A percentile compares a stretch with the other conserved stretches of the same genome.
Conservation (phyloP, 2,329 filamentous ascomycete genomes). For the Botrytis deweyae region DNA sequence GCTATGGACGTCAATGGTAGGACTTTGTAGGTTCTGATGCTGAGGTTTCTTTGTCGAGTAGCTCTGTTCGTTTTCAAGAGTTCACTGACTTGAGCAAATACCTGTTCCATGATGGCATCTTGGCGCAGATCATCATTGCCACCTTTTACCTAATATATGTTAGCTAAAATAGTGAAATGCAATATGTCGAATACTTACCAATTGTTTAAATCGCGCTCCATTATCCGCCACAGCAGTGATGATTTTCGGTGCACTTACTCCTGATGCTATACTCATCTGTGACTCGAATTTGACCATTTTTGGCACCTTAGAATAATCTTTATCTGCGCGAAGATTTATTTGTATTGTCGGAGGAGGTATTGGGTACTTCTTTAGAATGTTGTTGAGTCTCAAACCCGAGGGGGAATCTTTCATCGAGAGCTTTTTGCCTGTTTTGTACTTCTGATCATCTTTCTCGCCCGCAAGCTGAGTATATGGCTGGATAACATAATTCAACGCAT, state of each 20-base stretch:
- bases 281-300: conserved; percentile 70
- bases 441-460: conserved; percentile 60
- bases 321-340: conserved; percentile 69
- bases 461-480: conserved; percentile 64
- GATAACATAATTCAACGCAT: conserved; percentile 71
- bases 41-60: conserved; percentile 83
- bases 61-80: conserved; percentile 81
- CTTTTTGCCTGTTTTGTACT: conserved; percentile 67
- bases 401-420: conserved; percentile 61
- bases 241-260: conserved; percentile 91
- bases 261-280: conserved; percentile 80
- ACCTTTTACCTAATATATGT: conserved; percentile 68
- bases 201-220: conserved; percentile 78
- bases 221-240: conserved; percentile 78
- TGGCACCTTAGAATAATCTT: conserved; percentile 75
- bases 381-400: conserved; percentile 62
- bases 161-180: conserved; percentile 24
- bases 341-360: conserved; percentile 90
- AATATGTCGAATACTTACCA: conserved; percentile 49
- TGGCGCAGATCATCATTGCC: conserved; percentile 95
- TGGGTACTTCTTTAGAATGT: conserved; percentile 60
- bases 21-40: conserved; percentile 96
- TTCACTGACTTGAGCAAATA: conserved; percentile 93
- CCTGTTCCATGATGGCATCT: conserved; percentile 99
- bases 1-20: conserved; percentile 80